phyloP scores from a whole-genome alignment of 169 alveolate genomes.

The Plasmodium vivax region DNA sequence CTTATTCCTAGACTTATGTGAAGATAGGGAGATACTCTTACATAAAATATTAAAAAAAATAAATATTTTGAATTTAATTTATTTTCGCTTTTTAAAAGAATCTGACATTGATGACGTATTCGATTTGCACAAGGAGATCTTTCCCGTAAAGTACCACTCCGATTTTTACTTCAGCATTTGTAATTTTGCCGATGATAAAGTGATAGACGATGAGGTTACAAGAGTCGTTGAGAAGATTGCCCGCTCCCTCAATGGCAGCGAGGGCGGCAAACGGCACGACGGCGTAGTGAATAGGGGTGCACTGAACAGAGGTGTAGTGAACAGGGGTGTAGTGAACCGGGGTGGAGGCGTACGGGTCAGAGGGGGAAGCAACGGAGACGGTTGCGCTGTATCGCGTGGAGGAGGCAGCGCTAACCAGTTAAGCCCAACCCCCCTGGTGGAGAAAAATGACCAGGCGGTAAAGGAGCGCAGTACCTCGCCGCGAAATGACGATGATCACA shows the following conservation, averaged over 20 bases:
- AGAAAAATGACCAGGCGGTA: not conserved
- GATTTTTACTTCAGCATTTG: slow-evolving; percentile 74
- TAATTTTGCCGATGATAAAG: slow-evolving; percentile 67
- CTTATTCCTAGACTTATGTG: slow-evolving; percentile 57
- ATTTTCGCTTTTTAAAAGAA: slow-evolving; percentile 73
- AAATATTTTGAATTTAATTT: slow-evolving; percentile 61
- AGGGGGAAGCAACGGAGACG: not conserved
- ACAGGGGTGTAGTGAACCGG: not conserved
- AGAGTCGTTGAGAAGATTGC: slow-evolving; percentile 39
- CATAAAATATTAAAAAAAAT: slow-evolving; percentile 63
- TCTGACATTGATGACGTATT: slow-evolving; percentile 53
- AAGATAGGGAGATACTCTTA: slow-evolving; percentile 58
- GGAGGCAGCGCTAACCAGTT: not conserved
- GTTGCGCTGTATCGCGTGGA: not conserved
- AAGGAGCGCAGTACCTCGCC: not conserved
- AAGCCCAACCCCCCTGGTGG: not conserved
- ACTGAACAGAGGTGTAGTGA: not conserved
- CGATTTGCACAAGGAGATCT: slow-evolving; percentile 61
- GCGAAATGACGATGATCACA: not conserved
- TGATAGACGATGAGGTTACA: slow-evolving; percentile 48
- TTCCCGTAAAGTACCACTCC: slow-evolving; percentile 71
- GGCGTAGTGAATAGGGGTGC: not conserved
- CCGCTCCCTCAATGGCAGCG: not conserved
- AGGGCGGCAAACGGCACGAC: not conserved
- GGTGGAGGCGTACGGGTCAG: too few relatives aligned